Evolutionary conservation across 352 stramenopile species (phyloP).

Genomic region (Elongisporangium senticosum): DNA sequence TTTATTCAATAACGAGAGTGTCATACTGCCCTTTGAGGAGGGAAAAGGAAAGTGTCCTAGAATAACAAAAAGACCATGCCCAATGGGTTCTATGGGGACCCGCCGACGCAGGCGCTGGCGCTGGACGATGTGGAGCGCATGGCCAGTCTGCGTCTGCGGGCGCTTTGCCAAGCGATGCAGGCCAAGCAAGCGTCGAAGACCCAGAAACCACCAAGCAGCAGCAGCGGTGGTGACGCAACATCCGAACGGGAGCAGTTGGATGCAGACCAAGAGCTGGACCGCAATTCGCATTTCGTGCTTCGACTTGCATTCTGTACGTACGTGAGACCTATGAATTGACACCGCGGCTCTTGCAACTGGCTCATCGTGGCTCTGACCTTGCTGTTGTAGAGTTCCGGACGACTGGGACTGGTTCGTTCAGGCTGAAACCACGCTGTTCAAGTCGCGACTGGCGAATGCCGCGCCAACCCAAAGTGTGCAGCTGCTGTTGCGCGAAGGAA

Average conservation of each 20-base stretch:
- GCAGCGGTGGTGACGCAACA: neutral
- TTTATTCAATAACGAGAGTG: neutral
- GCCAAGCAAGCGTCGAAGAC: too few species aligned
- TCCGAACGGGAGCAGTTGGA: constrained; percentile 9
- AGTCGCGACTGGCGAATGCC: constrained; percentile 14
- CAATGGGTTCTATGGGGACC: constrained; percentile 69
- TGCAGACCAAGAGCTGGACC: constrained; percentile 15
- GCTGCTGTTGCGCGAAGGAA: constrained; percentile 28
- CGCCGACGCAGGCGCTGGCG: constrained; percentile 82
- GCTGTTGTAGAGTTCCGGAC: constrained; percentile 20
- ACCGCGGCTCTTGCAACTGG: neutral
- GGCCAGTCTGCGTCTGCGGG: neutral
- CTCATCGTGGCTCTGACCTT: neutral
- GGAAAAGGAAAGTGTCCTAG: neutral
- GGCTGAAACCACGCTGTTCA: constrained; percentile 41
- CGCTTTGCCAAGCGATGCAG: neutral
- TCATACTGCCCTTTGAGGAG: neutral
- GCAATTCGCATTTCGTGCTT: constrained; percentile 41
- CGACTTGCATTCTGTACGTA: constrained; percentile 55
- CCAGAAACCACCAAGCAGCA: neutral
- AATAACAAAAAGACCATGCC: neutral
- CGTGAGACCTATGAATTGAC: constrained; percentile 4
- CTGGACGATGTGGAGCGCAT: constrained; percentile 92
- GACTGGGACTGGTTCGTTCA: constrained; percentile 51
- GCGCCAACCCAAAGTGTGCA: neutral